These are phyloP conservation scores for Nephelium lappaceum DNA, from an alignment of 345 rosid species.

Conservation along the genomic window DNA sequence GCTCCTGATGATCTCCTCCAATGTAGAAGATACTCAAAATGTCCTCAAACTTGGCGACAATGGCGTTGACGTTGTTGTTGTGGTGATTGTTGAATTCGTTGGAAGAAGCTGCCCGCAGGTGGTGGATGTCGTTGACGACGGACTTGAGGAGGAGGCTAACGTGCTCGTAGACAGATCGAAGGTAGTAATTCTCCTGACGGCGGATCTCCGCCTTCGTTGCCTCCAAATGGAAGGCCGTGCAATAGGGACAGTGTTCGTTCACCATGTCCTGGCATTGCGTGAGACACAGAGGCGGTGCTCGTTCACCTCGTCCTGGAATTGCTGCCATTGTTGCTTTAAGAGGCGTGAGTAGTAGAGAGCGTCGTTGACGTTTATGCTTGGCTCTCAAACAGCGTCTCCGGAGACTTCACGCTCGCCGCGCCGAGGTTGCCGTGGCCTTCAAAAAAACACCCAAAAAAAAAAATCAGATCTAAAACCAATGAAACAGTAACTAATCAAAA, in stretches of 20 bases:
- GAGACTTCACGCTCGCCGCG: neutral
- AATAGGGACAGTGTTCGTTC: too few relatives aligned
- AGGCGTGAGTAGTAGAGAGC: conserved; percentile 32
- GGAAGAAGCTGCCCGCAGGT: conserved; percentile 18
- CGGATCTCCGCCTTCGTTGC: conserved; percentile 39
- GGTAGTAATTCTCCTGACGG: conserved; percentile 42
- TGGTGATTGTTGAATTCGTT: conserved; percentile 13
- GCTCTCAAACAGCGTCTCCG: conserved; percentile 7
- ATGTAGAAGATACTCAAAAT: conserved; percentile 21
- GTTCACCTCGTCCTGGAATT: conserved; percentile 49
- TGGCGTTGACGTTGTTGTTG: conserved; percentile 15
- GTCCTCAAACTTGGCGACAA: conserved; percentile 19
- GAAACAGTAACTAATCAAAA: neutral
- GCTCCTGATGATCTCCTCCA: conserved; percentile 24
- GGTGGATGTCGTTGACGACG: conserved; percentile 25
- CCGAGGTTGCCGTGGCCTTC: conserved; percentile 18
- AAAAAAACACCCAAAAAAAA: neutral
- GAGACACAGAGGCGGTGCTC: conserved; percentile 42
- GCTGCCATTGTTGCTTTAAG: conserved; percentile 38
- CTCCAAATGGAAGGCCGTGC: conserved; percentile 41
- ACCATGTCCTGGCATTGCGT: too few relatives aligned
- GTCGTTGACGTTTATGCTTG: conserved; percentile 14
- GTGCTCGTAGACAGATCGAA: conserved; percentile 42
- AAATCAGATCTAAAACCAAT: conserved; percentile 14
- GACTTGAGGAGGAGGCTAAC: conserved; percentile 38